Evolutionary conservation across 2,329 filamentous ascomycete species (phyloP).

Genomic region (Pseudofabraea citricarpa): DNA sequence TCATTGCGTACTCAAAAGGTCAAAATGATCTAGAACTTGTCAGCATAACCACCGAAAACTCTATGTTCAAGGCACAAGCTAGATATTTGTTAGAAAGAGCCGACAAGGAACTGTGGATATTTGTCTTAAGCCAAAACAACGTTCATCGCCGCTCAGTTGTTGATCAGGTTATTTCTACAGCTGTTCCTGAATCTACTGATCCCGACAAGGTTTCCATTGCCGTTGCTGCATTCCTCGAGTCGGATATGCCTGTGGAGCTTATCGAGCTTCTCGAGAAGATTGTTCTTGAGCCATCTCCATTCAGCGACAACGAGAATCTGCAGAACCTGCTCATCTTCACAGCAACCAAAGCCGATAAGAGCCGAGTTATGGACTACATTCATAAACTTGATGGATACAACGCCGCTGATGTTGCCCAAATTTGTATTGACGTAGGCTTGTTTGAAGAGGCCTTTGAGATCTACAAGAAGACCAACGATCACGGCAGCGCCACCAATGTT

Average conservation of each 20-base stretch:
- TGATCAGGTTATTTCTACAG: slow-evolving; percentile 93
- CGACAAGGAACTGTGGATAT: slow-evolving; percentile 87
- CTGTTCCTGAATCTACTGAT: slow-evolving; percentile 87
- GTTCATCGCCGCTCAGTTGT: slow-evolving; percentile 89
- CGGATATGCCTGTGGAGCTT: slow-evolving; percentile 86
- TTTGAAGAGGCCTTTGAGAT: slow-evolving; percentile 98
- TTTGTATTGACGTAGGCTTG: slow-evolving; percentile 91
- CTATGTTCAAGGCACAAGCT: slow-evolving; percentile 99
- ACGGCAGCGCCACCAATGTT: slow-evolving; percentile 80
- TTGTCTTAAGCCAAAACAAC: slow-evolving; percentile 94
- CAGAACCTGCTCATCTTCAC: slow-evolving; percentile 97
- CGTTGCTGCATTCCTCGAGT: slow-evolving; percentile 86
- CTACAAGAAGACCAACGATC: slow-evolving; percentile 95
- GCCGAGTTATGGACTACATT: slow-evolving; percentile 93
- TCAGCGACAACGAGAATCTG: slow-evolving; percentile 94
- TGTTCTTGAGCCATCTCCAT: slow-evolving; percentile 96
- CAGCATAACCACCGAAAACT: slow-evolving; percentile 97
- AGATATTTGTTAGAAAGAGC: slow-evolving; percentile 89
- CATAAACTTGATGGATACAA: slow-evolving; percentile 86
- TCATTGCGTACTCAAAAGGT: slow-evolving; percentile 92
- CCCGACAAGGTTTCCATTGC: slow-evolving; percentile 93
- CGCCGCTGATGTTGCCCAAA: slow-evolving; percentile 84
- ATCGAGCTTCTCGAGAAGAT: slow-evolving; percentile 99
- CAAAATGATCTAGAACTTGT: slow-evolving; percentile 97
- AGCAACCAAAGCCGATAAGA: slow-evolving; percentile 93